phyloP scores from a whole-genome alignment of 208 protist genomes.

The Leishmania guyanensis region DNA sequence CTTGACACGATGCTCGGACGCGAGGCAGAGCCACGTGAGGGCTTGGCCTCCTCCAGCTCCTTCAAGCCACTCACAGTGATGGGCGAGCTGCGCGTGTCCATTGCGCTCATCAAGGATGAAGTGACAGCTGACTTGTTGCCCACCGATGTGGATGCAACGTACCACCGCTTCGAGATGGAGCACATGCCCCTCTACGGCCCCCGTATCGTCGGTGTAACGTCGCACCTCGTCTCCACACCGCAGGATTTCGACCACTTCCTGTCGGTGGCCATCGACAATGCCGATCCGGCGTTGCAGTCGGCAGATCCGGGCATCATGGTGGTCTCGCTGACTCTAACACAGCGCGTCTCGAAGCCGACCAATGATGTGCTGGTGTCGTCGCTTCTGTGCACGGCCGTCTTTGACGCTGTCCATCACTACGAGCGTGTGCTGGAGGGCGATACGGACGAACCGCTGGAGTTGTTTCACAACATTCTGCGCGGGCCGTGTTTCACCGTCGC shows the following conservation, averaged over 20 bases:
- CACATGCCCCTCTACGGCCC: slow-evolving; percentile 56
- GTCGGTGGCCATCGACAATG: slow-evolving; percentile 66
- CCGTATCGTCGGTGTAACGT: slow-evolving; percentile 47
- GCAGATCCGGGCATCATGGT: slow-evolving; percentile 82
- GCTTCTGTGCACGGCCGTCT: slow-evolving; percentile 69
- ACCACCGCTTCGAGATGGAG: slow-evolving; percentile 71
- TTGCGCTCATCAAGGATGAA: slow-evolving; percentile 76
- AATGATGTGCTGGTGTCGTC: slow-evolving; percentile 75
- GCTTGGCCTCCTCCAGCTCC: slow-evolving; percentile 12
- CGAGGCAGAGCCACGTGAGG: slow-evolving; percentile 1
- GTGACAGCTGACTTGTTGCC: slow-evolving; percentile 70
- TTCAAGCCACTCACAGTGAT: slow-evolving; percentile 23
- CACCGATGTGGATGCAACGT: slow-evolving; percentile 46
- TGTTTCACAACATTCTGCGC: slow-evolving; percentile 64
- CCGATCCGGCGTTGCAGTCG: slow-evolving; percentile 63
- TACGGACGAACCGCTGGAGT: slow-evolving; percentile 53
- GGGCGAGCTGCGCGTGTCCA: slow-evolving; percentile 74
- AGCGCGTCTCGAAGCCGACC: slow-evolving; percentile 40
- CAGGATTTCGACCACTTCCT: slow-evolving; percentile 75
- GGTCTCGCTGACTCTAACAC: slow-evolving; percentile 57
- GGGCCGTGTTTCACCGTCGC: slow-evolving; percentile 58
- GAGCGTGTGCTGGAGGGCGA: slow-evolving; percentile 41
- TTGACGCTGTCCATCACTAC: slow-evolving; percentile 79
- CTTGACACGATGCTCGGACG: slow-evolving; percentile 37
- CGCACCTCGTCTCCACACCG: slow-evolving; percentile 48